These are phyloP conservation scores for Amanita exitialis DNA, from an alignment of 768 basidiomycete genomes.

Conservation along the genomic window DNA sequence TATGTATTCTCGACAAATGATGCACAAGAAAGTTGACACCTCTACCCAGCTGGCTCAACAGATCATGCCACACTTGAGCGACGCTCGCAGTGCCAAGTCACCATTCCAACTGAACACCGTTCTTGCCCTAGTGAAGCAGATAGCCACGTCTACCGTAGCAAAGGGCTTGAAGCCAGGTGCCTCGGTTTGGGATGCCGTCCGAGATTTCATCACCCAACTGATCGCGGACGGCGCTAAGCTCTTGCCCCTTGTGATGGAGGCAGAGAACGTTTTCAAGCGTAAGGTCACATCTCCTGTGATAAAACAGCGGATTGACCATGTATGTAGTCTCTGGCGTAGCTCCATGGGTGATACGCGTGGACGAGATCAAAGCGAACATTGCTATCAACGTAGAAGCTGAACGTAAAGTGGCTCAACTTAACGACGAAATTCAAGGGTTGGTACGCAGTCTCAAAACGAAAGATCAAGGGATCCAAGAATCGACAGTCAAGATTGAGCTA, in stretches of 20 bases:
- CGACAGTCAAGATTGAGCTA: conserved; percentile 85
- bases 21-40: not conserved
- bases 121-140: conserved; percentile 62
- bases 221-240: conserved; percentile 62
- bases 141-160: conserved; percentile 58
- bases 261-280: conserved; percentile 77
- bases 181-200: conserved; percentile 72
- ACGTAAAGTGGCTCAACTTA: conserved; percentile 72
- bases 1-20: conserved; percentile 17
- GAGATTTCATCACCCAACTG: conserved; percentile 57
- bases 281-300: conserved; percentile 14
- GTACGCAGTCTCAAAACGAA: conserved; percentile 76
- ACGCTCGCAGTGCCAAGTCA: conserved; percentile 68
- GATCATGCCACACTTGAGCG: conserved; percentile 77
- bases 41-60: conserved; percentile 73
- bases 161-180: conserved; percentile 56
- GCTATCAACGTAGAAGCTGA: conserved; percentile 91
- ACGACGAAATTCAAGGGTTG: conserved; percentile 85
- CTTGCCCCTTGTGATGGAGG: conserved; percentile 61
- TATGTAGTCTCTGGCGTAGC: conserved; percentile 56
- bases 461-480: conserved; percentile 87
- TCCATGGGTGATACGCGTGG: conserved; percentile 80
- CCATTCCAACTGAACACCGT: conserved; percentile 70
- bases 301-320: not conserved
- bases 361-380: conserved; percentile 72